Evolutionary conservation across 257 asterid genomes (phyloP), one percentile per base, ranked within the genome.

Genomic region (Salvia rosmarinus): DNA sequence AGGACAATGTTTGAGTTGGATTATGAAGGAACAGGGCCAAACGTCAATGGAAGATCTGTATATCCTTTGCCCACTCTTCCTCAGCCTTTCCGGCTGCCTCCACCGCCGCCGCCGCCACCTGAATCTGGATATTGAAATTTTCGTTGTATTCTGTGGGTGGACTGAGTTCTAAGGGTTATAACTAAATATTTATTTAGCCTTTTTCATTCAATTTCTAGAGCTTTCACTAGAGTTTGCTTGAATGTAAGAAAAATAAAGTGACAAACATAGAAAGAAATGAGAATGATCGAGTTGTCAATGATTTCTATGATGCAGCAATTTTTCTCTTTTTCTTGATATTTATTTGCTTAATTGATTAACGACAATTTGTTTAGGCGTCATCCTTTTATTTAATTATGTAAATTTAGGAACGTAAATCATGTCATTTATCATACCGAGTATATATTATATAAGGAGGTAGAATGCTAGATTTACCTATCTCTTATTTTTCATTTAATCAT

Each of bases 11-110:
- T 77, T 12, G 81, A 67, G 69, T 54, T 86, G 81, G 96, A 89
- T 74, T 89, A 89, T 66, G 78, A 3, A 0, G 85, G 79, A 16
- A 60, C 88, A 11, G 89, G 89, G 75, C 87, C 95, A 34, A 87
- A 84, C 68, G 49, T 75, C 30, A 87, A 87, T 37, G 67, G 71
- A 19, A 80, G 77, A 75, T 72, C 82, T 23, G 77, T 77, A 40
- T 52, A 52, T 57, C 72, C 43, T 42, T 8, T 39, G 14, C 66
- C 80, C 44, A 21, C 78, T 2, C 34, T 17, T 7, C 72, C 81
- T 5, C 67, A 67, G 1, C 73, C 79, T 0, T 61, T 66, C 0
- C 81, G 49, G 1, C 74, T 73, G 0, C 65, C 60, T 0, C 47
- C 64, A 5, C 51, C 68, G 0, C 46, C 66, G 0, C 56, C 68